Percentiles rank a stretch among this genome's conserved stretches.
These are phyloP conservation scores for Brachypodium distachyon DNA, from an alignment of 202 grass and related monocot species.

Conservation along the genomic window DNA sequence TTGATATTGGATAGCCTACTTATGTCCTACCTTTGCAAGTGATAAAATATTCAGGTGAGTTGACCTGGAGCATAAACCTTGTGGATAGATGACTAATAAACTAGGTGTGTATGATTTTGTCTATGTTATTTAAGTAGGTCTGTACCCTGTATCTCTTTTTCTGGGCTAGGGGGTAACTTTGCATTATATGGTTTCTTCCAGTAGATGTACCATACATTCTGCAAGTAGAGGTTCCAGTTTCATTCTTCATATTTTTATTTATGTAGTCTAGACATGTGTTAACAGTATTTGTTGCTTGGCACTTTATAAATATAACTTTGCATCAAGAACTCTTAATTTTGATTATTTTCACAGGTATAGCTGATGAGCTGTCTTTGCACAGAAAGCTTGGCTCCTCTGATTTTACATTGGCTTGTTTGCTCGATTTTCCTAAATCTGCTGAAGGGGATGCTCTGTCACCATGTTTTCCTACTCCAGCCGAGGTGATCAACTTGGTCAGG, in stretches of 20 bases:
- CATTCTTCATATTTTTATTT: not conserved
- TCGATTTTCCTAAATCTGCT: constrained; percentile 71
- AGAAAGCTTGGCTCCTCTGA: constrained; percentile 70
- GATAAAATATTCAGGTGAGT: not conserved
- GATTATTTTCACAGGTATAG: constrained; percentile 42
- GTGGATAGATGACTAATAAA: constrained; percentile 4
- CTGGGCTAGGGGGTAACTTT: not conserved
- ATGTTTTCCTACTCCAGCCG: constrained; percentile 48
- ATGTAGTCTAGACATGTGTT: not conserved
- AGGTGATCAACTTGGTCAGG: constrained; percentile 49
- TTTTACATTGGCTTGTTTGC: constrained; percentile 88
- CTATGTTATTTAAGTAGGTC: constrained; percentile 4
- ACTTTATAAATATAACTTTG: not conserved
- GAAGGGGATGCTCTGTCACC: constrained; percentile 31
- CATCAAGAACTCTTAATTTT: not conserved
- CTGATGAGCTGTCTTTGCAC: constrained; percentile 55
- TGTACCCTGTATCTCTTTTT: not conserved
- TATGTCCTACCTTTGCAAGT: not conserved
- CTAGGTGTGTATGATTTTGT: not conserved
- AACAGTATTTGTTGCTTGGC: not conserved
- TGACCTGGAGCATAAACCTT: constrained; percentile 1
- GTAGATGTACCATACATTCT: constrained; percentile 1
- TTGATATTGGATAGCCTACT: not conserved
- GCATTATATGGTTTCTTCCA: not conserved
- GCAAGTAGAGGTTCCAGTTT: not conserved